These are phyloP conservation scores for Colletotrichum sp. DNA, from an alignment of 2,329 filamentous ascomycete species.

Conservation along the genomic window DNA sequence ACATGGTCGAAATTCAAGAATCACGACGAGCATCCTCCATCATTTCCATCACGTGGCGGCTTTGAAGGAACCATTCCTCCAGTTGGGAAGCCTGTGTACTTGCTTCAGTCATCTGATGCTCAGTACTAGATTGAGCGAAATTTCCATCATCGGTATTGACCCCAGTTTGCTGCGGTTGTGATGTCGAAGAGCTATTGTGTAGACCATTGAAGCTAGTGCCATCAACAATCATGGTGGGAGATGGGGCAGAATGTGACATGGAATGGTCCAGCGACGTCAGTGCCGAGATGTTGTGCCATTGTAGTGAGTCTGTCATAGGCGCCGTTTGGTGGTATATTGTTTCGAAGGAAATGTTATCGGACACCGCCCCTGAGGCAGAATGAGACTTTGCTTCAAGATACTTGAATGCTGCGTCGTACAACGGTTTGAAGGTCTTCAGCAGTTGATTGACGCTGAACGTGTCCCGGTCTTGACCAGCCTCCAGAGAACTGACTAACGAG, in stretches of 20 bases:
- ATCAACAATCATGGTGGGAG: rapidly evolving
- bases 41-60: background rate
- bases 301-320: rapidly evolving
- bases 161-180: rapidly evolving
- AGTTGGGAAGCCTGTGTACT: rapidly evolving
- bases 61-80: background rate
- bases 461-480: rapidly evolving
- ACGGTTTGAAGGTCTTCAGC: background rate
- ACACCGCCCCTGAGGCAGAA: background rate
- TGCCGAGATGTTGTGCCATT: too few species aligned
- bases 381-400: background rate
- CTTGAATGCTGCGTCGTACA: background rate
- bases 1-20: too few species aligned
- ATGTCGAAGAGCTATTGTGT: rapidly evolving
- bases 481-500: background rate
- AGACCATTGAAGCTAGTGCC: too few species aligned
- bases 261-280: too few species aligned
- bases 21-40: background rate
- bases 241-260: too few species aligned
- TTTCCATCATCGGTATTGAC: rapidly evolving
- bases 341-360: too few species aligned
- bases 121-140: too few species aligned
- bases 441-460: background rate
- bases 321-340: too few species aligned
- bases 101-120: background rate